A percentile compares a stretch with the other conserved stretches of the same genome.
These are phyloP conservation scores for Atalantia buxifolia DNA, from an alignment of 345 rosid genomes.

Conservation along the genomic window DNA sequence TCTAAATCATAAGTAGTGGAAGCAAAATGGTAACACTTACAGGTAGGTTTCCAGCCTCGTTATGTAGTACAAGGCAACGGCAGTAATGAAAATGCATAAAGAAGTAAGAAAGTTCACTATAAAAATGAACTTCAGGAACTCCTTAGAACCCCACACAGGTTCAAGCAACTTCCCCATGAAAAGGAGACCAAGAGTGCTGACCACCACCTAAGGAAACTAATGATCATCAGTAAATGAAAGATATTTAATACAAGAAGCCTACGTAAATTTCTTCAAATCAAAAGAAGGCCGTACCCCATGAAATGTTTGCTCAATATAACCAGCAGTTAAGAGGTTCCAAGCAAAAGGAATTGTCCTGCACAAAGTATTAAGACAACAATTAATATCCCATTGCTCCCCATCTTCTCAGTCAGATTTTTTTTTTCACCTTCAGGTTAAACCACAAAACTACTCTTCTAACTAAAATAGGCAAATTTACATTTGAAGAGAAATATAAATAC, in stretches of 20 bases:
- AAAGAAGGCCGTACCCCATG: constrained; percentile 63
- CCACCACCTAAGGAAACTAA: constrained; percentile 47
- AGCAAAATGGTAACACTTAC: constrained; percentile 45
- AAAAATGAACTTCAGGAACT: constrained; percentile 91
- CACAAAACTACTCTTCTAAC: not conserved
- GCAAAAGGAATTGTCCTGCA: constrained; percentile 96
- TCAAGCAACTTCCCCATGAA: constrained; percentile 92
- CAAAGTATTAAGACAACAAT: constrained; percentile 11
- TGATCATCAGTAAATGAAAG: constrained; percentile 7
- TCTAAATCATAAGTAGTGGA: not conserved
- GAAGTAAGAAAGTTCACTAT: constrained; percentile 78
- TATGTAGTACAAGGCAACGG: constrained; percentile 83
- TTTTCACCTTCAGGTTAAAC: not conserved
- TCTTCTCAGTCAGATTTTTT: not conserved
- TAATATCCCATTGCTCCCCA: not conserved
- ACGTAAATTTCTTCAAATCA: constrained; percentile 3
- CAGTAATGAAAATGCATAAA: constrained; percentile 76
- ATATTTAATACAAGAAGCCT: not conserved
- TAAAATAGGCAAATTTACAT: no score
- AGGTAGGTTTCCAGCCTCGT: constrained; percentile 73
- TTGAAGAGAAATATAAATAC: not conserved
- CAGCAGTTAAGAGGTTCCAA: constrained; percentile 93
- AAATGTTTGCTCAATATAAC: constrained; percentile 78
- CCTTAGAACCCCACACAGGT: constrained; percentile 96
- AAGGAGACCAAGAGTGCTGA: constrained; percentile 75